Percentiles rank a stretch among this genome's conserved stretches.
These are phyloP conservation scores for Myriosclerotinia curreyana DNA, from an alignment of 2,329 filamentous ascomycete genomes.

Conservation along the genomic window DNA sequence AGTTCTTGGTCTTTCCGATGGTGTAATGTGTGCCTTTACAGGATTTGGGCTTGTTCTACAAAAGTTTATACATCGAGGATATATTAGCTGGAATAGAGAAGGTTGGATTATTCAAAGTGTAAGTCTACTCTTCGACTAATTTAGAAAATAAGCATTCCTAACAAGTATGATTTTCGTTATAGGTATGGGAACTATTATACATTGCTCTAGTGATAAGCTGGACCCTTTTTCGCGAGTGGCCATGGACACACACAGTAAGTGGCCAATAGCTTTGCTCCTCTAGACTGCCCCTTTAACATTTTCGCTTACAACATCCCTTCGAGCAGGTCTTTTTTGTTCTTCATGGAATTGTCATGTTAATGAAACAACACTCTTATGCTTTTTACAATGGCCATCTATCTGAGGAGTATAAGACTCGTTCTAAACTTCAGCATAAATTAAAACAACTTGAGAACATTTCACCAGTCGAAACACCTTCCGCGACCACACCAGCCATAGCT, in stretches of 20 bases:
- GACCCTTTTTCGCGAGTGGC: slow-evolving; percentile 71
- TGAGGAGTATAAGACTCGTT: slow-evolving; percentile 53
- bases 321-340: slow-evolving; percentile 59
- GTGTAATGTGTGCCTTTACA: slow-evolving; percentile 64
- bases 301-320: slow-evolving; percentile 10
- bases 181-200: slow-evolving; percentile 67
- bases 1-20: slow-evolving; percentile 61
- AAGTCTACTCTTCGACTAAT: slow-evolving; percentile 32
- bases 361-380: slow-evolving; percentile 69
- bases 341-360: slow-evolving; percentile 71
- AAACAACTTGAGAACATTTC: slow-evolving; percentile 56
- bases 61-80: slow-evolving; percentile 54
- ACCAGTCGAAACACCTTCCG: slow-evolving; percentile 46
- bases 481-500: slow-evolving; percentile 44
- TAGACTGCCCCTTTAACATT: background rate
- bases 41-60: slow-evolving; percentile 65
- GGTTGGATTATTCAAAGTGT: slow-evolving; percentile 74
- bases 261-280: background rate
- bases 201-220: slow-evolving; percentile 60
- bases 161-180: slow-evolving; percentile 15
- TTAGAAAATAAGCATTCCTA: background rate
- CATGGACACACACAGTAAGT: slow-evolving; percentile 73
- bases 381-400: slow-evolving; percentile 67
- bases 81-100: slow-evolving; percentile 61
- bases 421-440: slow-evolving; percentile 48